Conservation (phyloP, 139 green algal genomes). For the Chlorella sp. region DNA sequence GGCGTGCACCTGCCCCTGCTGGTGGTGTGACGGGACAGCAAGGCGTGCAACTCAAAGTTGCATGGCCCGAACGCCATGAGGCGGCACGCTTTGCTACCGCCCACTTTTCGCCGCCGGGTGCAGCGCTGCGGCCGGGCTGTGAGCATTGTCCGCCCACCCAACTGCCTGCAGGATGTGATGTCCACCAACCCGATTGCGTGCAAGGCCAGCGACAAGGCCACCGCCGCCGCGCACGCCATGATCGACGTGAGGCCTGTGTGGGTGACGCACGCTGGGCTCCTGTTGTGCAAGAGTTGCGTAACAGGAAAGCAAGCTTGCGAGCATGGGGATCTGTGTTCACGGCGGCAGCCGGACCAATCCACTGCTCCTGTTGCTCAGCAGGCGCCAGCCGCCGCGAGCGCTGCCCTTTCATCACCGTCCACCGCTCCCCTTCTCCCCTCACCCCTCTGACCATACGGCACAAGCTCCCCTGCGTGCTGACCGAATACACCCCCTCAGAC, state of each 20-base stretch:
- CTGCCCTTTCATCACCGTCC: too few species aligned
- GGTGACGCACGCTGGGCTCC: too few species aligned
- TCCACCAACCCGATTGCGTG: background rate
- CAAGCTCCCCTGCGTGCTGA: background rate
- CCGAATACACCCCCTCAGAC: background rate
- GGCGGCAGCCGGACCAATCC: background rate
- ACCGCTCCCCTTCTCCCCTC: too few species aligned
- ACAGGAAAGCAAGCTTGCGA: too few species aligned
- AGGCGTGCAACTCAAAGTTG: background rate
- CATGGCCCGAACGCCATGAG: too few species aligned
- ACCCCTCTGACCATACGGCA: too few species aligned
- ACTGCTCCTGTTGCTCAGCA: background rate
- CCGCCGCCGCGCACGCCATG: constrained; percentile 18
- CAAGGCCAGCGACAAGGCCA: constrained; percentile 1
- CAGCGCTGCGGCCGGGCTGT: too few species aligned
- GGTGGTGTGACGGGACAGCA: too few species aligned
- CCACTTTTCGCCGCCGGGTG: too few species aligned
- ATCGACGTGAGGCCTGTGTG: background rate
- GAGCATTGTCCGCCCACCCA: background rate
- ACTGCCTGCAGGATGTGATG: constrained; percentile 29
- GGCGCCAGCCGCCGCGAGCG: background rate
- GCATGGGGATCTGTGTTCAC: background rate
- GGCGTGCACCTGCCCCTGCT: too few species aligned
- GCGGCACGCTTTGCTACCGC: too few species aligned
- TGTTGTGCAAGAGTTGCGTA: too few species aligned